Conservation (phyloP, 164 flowering plant species). For the Saururus chinensis region DNA sequence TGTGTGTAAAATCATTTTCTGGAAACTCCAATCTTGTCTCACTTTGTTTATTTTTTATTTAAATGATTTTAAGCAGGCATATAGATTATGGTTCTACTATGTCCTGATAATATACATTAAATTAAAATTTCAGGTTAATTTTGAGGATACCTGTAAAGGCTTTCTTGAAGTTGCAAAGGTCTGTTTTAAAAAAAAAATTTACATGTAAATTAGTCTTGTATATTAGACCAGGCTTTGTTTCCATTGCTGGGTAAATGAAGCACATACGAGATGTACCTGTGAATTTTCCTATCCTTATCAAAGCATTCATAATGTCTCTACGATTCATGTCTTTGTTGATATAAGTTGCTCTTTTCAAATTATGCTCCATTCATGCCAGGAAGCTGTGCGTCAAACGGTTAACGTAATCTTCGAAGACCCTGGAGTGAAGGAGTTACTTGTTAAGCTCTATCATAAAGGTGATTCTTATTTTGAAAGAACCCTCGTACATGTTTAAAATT, state of each 20-base stretch:
- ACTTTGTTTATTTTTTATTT: too few species aligned
- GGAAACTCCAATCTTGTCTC: too few species aligned
- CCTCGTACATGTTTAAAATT: neutral
- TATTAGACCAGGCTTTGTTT: neutral
- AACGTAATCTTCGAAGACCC: conserved; percentile 95
- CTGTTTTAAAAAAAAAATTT: too few species aligned
- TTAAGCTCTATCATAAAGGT: conserved; percentile 93
- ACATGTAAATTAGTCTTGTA: neutral
- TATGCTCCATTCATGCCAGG: conserved; percentile 32
- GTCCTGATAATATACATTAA: neutral
- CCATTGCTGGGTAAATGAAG: neutral
- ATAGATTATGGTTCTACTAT: neutral
- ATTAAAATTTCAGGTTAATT: conserved; percentile 52
- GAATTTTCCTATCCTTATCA: neutral
- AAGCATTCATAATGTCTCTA: neutral
- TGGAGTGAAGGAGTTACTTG: conserved; percentile 87
- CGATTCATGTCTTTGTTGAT: neutral
- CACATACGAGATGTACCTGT: neutral
- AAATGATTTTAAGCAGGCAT: neutral
- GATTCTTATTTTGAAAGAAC: neutral
- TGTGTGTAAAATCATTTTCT: too few species aligned
- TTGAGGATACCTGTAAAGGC: conserved; percentile 99
- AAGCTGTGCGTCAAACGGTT: conserved; percentile 88
- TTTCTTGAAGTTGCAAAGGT: conserved; percentile 99
- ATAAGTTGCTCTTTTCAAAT: neutral